Base-by-base conservation (phyloP, 768 basidiomycete genomes). In the Auricularia sp. region DNA sequence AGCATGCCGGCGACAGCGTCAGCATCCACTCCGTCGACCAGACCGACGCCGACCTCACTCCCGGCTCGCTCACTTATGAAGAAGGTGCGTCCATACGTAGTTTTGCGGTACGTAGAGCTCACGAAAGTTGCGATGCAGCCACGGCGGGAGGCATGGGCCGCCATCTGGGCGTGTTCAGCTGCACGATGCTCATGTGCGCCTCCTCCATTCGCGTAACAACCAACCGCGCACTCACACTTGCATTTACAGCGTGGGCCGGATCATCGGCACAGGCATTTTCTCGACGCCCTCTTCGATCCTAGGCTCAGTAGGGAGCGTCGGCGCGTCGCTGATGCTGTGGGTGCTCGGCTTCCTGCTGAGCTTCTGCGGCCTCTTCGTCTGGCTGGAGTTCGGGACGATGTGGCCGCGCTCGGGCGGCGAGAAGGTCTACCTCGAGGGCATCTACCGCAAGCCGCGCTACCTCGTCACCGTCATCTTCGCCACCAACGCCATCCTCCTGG, bases 191-290 rank as follows among this genome's bases (percentile, higher is more conserved):
- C 21, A 84, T 83, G 79, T 79, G 66, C 33, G 77, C 68, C 2
- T 16, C 29, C 23, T 23, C 16, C 16, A n/a, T 44, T 36, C 64
- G 7, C 33, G 29, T 33, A 65, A 11, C 43, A 11, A 11, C 43
- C 43, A 44, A 10, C 3, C 43, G 16, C 58, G 58, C 33, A 36
- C 18, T 63, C 11, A 47, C 2, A 33, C 36, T 18, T 0, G 29
- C 29, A 29, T 2, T 29, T 2, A 42, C 63, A 78, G 80, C 42
- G 78, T 84, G 34, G 84, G 84, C 0, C 77, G 78, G 33, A 83
- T 86, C 64, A 84, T 85, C 67, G 84, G 84, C 0, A 86, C 84
- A 0, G 84, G 84, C n/a, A 85, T 86, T 65, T 86, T 85, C 73
- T 83, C 83, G 1, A 85, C 84, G 0, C 85, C 84, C 0, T 84